These are phyloP conservation scores for Fraxinus velutina DNA, from an alignment of 305 asterid species.

Conservation along the genomic window DNA sequence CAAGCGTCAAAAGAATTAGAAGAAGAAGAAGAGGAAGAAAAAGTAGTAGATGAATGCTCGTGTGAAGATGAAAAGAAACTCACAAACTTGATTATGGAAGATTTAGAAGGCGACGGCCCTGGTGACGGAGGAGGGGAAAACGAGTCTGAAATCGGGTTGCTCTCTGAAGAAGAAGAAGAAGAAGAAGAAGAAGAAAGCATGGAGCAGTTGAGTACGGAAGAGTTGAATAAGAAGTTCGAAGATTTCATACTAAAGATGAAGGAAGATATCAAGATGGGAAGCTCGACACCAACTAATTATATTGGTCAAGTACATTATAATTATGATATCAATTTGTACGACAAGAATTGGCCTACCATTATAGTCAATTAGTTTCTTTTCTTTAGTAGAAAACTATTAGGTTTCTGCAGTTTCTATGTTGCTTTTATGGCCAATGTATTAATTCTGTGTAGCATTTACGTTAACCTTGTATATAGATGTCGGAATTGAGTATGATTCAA, in stretches of 20 bases:
- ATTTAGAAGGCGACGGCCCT: neutral
- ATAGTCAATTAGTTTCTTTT: neutral
- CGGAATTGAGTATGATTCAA: neutral
- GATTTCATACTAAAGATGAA: constrained; percentile 42
- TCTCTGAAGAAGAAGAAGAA: neutral
- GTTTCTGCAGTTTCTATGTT: neutral
- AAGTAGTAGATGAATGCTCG: neutral
- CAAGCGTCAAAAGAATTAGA: neutral
- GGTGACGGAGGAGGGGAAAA: neutral
- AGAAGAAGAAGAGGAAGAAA: neutral
- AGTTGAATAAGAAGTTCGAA: constrained; percentile 41
- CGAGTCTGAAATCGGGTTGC: neutral
- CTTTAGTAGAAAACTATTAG: neutral
- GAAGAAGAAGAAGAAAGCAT: neutral
- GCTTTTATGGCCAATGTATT: neutral
- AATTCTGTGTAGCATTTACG: neutral
- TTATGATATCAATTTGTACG: neutral
- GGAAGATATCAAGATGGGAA: constrained; percentile 36
- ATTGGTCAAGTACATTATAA: constrained; percentile 21
- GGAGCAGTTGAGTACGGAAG: constrained; percentile 34
- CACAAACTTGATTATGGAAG: neutral
- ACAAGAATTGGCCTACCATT: neutral
- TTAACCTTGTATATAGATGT: neutral
- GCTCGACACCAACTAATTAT: constrained; percentile 10
- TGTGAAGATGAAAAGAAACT: neutral